A percentile compares a stretch with the other conserved stretches of the same genome.
Evolutionary conservation across 345 rosid species (phyloP).

Genomic region (Corymbia maculata): DNA sequence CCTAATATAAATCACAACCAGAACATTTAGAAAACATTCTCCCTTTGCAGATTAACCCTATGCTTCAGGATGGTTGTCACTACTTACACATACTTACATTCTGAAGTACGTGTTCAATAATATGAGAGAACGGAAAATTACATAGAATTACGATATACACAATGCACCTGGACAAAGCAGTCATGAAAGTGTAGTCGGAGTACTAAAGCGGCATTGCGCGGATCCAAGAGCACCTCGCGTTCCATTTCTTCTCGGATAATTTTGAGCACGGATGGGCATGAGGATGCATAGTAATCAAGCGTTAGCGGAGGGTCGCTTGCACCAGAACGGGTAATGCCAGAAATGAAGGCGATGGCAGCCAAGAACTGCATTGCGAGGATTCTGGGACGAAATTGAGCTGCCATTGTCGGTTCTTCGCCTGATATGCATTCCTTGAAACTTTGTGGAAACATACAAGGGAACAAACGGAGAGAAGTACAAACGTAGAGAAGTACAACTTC

Average conservation of each 20-base stretch:
- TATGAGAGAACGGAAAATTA: neutral
- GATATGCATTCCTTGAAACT: neutral
- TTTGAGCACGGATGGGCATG: constrained; percentile 62
- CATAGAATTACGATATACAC: neutral
- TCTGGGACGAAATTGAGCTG: neutral
- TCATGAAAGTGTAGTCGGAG: constrained; percentile 84
- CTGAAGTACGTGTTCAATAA: neutral
- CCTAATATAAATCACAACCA: constrained; percentile 22
- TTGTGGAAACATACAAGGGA: neutral
- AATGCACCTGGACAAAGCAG: constrained; percentile 78
- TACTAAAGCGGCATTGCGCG: constrained; percentile 67
- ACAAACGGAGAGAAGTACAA: constrained; percentile 6
- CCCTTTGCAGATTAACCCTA: neutral
- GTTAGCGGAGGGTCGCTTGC: constrained; percentile 44
- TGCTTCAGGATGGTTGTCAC: neutral
- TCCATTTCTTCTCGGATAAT: constrained; percentile 73
- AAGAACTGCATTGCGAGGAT: neutral
- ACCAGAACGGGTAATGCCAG: neutral
- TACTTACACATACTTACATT: neutral
- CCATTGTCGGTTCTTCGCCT: neutral
- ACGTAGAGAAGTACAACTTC: neutral
- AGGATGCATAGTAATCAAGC: constrained; percentile 54
- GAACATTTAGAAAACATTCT: neutral
- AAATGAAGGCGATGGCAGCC: constrained; percentile 3
- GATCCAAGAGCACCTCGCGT: constrained; percentile 67